Base-by-base conservation (phyloP, 495 filamentous ascomycete species). In the Xylaria venustula region DNA sequence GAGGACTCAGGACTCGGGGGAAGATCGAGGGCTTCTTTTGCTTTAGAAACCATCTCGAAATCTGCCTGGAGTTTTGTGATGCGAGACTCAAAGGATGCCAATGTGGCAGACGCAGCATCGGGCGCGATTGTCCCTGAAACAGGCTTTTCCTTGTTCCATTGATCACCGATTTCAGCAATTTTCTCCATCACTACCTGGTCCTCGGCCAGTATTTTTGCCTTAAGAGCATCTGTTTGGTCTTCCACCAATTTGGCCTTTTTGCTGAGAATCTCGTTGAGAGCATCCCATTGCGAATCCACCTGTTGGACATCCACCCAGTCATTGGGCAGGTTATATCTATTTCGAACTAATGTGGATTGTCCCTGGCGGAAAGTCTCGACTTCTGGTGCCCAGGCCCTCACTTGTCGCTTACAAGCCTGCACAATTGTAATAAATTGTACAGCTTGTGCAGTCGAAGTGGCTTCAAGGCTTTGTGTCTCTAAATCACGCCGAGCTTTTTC, bases 351-450 rank as follows among this genome's bases (percentile, higher is more conserved):
- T 0, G 92, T 93, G 15, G 91, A 93, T 72, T 98, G 91, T 42
- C 95, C 94, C 73, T 96, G 92, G 17, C 91, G 85, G 79, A 99
- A 99, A 2, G 90, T 87, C 64, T 97, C 93, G 17, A 99, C 88
- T 66, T 99, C 94, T 1, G 93, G 92, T 34, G 91, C 91, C 94
- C 94, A 99, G 0, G 88, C 80, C 70, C 90, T 91, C 42, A 92
- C 92, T 69, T 94, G 93, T 22, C 91, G 87, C 77, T 93, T 95
- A 74, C 91, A 97, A 60, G 89, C 90, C 74, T 99, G 95, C 9
- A 99, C 94, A 55, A 92, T 91, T 0, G 94, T 98, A 69, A 99
- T 99, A 77, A 98, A 99, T 26, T 93, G 90, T 14, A 99, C 95
- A 12, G 95, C 95, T 71, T 97, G 91, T 3, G 91, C 91, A 0